Evolutionary conservation across 129 eudicot species (phyloP).

Genomic region (Artemisia annua): DNA sequence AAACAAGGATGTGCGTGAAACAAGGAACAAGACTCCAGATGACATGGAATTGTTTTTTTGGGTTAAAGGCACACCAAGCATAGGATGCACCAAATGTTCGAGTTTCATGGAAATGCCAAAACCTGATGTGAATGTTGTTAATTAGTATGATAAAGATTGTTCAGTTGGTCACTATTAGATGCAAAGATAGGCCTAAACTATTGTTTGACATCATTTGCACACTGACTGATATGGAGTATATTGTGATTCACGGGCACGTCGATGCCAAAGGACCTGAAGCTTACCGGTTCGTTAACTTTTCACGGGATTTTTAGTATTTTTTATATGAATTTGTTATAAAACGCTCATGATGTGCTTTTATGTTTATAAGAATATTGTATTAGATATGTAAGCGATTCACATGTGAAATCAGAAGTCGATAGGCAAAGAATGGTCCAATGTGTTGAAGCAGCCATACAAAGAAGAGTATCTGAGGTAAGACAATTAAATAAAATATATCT

Average conservation of each 20-base stretch:
- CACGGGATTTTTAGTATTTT: background rate
- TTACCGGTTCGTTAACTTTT: background rate
- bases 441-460: background rate
- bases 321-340: background rate
- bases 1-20: no score
- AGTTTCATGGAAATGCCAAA: background rate
- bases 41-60: no score
- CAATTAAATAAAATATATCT: no score
- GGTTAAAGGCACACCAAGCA: no score
- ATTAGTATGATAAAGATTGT: background rate
- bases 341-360: background rate
- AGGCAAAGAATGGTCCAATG: slow-evolving; percentile 8
- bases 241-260: background rate
- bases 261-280: background rate
- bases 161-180: background rate
- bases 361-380: background rate
- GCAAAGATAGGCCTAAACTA: background rate
- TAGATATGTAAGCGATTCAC: background rate
- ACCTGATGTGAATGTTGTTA: background rate
- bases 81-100: no score
- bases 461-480: slow-evolving; percentile 5
- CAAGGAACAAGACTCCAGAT: no score
- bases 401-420: slow-evolving; percentile 3
- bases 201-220: background rate
- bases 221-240: background rate